Evolutionary conservation across 805 yeast species (phyloP).

Genomic region (Candida maris): DNA sequence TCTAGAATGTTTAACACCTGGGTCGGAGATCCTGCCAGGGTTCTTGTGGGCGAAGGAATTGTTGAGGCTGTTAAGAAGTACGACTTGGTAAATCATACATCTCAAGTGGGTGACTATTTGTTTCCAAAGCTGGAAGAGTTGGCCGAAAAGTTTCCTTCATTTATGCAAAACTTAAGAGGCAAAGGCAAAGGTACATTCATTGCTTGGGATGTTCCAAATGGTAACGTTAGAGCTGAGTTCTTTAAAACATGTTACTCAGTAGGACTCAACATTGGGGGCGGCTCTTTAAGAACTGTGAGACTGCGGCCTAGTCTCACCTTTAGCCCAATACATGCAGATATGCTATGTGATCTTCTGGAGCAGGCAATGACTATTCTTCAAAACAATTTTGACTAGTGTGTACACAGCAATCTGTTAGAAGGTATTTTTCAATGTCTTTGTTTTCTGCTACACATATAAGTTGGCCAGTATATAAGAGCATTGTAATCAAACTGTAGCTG

Average conservation of each 20-base stretch:
- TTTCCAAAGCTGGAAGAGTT: slow-evolving; percentile 52
- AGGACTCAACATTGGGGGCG: slow-evolving; percentile 83
- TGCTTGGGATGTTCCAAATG: slow-evolving; percentile 67
- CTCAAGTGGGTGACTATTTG: slow-evolving; percentile 64
- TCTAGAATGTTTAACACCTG: slow-evolving; percentile 91
- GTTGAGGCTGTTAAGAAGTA: slow-evolving; percentile 59
- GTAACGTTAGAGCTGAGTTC: slow-evolving; percentile 58
- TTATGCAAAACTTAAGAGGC: slow-evolving; percentile 62
- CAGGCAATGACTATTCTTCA: slow-evolving; percentile 20
- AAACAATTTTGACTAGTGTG: not conserved
- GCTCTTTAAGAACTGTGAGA: slow-evolving; percentile 75
- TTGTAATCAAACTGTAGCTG: too few relatives aligned
- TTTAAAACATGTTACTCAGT: slow-evolving; percentile 51
- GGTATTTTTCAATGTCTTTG: too few relatives aligned
- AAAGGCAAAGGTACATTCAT: slow-evolving; percentile 71
- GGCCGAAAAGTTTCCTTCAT: slow-evolving; percentile 50
- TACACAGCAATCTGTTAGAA: too few relatives aligned
- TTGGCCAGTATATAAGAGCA: too few relatives aligned
- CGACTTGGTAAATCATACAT: slow-evolving; percentile 53
- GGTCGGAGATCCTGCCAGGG: slow-evolving; percentile 88
- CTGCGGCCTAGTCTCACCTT: slow-evolving; percentile 77
- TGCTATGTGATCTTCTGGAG: slow-evolving; percentile 46
- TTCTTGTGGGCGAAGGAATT: slow-evolving; percentile 71
- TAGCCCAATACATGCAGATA: slow-evolving; percentile 75
- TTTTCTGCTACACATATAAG: too few relatives aligned